Conservation (phyloP, 176 grass and related monocot species). For the Bonia amplexicaulis region DNA sequence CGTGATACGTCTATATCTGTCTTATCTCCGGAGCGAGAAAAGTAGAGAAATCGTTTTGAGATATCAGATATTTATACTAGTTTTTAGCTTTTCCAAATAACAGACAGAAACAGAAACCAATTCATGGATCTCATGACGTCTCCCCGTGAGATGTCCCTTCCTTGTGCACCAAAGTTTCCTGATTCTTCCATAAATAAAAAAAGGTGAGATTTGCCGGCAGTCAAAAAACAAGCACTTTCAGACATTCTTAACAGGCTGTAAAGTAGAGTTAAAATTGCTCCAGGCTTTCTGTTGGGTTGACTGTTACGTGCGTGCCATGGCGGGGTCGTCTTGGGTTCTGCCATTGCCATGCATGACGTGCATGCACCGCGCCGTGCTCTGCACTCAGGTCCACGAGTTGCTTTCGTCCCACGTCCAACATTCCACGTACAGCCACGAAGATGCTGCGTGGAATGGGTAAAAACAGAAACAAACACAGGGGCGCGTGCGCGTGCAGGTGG, state of each 20-base stretch:
- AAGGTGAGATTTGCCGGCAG: neutral
- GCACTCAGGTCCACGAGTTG: neutral
- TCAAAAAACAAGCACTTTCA: neutral
- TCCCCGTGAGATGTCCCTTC: neutral
- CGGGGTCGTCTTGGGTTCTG: neutral
- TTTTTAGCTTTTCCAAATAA: too few species aligned
- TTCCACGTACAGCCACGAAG: neutral
- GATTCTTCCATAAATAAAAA: neutral
- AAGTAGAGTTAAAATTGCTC: neutral
- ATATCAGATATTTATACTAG: too few species aligned
- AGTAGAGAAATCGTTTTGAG: accelerated
- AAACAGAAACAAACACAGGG: neutral
- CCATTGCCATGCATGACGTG: neutral
- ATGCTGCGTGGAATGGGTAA: neutral
- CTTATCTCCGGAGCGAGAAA: accelerated
- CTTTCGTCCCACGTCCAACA: neutral
- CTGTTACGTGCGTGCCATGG: constrained; percentile 11
- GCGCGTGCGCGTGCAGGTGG: neutral
- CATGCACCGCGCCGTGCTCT: neutral
- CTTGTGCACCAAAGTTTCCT: neutral
- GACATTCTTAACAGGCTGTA: constrained; percentile 29
- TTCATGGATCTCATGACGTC: neutral
- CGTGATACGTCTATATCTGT: too few species aligned
- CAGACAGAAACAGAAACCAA: too few species aligned
- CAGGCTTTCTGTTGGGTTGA: neutral